Evolutionary conservation across 345 rosid species (phyloP), one percentile per base, ranked within the genome.

Genomic region (Rhodomyrtus tomentosa): DNA sequence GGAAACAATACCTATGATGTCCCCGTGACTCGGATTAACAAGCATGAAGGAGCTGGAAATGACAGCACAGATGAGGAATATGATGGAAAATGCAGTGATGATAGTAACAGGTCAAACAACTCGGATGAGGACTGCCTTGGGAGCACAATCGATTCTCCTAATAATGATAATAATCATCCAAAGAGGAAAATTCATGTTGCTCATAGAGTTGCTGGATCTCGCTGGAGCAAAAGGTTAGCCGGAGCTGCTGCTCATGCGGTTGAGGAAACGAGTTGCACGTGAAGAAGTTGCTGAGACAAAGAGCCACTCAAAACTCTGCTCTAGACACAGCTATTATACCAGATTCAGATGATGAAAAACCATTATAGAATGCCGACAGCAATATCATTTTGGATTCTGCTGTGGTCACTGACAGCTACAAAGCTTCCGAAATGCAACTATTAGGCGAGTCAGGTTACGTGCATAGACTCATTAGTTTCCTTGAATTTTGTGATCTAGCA

Each of bases 261-360:
- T 38, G 74, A 36, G 52, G 89, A 90, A 88, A 86, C 86, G 90
- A 82, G 85, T 54, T 86, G 83, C 87, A 87, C 80, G 80, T 90
- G 42, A 92, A 88, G 88, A 90, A 87, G 55, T 88, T 89, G 84
- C 80, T 89, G 88, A 90, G 96, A 88, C 95, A 93, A 85, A 92
- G 96, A 85, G 89, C 93, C 38, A 86, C 84, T 2, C 87, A 86
- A 49, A 93, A 91, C 91, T 89, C 93, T 82, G 94, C 95, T 55
- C 86, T 93, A 53, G 92, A 91, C 80, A 48, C 45, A 25, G 36
- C 27, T 16, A 51, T 85, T 14, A 83, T 88, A 54, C 87, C 84
- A 13, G 90, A 90, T 87, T 92, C 91, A 55, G 93, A 89, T n/a
- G 89, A 89, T 68, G 92, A 89, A 85, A 84, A 50, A 59, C 76